Conservation (phyloP, 129 eudicot genomes). For the Lactuca saligna region DNA sequence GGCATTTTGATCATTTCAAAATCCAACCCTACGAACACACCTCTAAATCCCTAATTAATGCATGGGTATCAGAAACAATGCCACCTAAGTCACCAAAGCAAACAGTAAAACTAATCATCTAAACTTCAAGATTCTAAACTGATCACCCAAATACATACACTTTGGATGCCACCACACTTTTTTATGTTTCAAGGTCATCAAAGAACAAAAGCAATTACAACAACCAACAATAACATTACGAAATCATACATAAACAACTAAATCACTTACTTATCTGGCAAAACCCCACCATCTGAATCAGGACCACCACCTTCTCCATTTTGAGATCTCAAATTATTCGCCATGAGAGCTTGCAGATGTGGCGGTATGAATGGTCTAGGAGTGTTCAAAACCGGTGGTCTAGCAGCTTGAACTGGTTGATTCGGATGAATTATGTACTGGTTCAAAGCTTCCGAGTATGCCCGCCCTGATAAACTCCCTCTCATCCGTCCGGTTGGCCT, state of each 20-base stretch:
- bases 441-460: constrained; percentile 55
- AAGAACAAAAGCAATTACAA: constrained; percentile 9
- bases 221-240: background rate
- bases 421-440: constrained; percentile 48
- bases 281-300: constrained; percentile 28
- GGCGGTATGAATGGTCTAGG: constrained; percentile 44
- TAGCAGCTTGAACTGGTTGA: constrained; percentile 56
- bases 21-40: too few species aligned
- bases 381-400: constrained; percentile 46
- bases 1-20: too few species aligned
- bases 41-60: too few species aligned
- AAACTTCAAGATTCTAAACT: constrained; percentile 15
- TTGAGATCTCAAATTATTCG: constrained; percentile 34
- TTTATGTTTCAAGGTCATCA: constrained; percentile 1
- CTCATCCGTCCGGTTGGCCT: constrained; percentile 83
- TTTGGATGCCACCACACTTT: constrained; percentile 9
- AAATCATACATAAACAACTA: background rate
- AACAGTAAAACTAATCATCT: too few species aligned
- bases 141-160: constrained; percentile 11
- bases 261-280: constrained; percentile 17
- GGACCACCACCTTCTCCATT: constrained; percentile 14
- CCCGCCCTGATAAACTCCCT: constrained; percentile 67
- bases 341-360: constrained; percentile 37
- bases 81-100: too few species aligned
- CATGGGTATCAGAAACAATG: too few species aligned